Evolutionary conservation across 139 green algal species (phyloP).

Genomic region (Chlamydomonas schloesseri): DNA sequence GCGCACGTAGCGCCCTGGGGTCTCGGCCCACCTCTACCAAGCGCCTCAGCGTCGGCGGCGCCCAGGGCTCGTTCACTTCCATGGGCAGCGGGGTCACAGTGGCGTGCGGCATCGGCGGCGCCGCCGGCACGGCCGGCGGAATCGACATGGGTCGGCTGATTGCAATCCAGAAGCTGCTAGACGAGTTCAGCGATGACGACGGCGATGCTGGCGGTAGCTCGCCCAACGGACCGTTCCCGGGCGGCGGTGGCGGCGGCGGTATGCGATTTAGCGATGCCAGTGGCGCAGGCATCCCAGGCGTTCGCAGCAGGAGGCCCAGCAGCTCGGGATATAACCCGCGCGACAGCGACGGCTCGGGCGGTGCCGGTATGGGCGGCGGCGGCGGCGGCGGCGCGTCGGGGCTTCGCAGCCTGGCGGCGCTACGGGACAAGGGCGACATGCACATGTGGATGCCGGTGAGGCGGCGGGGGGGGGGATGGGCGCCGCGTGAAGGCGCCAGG

Average conservation of each 20-base stretch:
- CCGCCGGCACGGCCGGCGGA: background rate
- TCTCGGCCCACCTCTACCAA: too few relatives aligned
- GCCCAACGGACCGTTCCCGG: background rate
- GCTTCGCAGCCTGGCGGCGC: constrained; percentile 1
- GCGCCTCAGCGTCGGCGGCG: too few relatives aligned
- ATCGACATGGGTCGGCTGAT: constrained; percentile 10
- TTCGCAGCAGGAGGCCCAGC: too few relatives aligned
- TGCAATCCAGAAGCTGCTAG: constrained; percentile 20
- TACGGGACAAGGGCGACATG: constrained; percentile 16
- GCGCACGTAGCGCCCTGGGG: too few relatives aligned
- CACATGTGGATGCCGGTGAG: constrained; percentile 32
- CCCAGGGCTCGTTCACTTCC: background rate
- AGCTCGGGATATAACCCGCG: too few relatives aligned
- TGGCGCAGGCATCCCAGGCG: background rate
- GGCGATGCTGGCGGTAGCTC: too few relatives aligned
- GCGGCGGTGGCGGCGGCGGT: background rate
- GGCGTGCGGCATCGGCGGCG: background rate
- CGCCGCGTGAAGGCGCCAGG: too few relatives aligned
- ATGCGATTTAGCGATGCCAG: too few relatives aligned
- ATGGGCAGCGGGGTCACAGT: background rate
- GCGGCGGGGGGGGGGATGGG: too few relatives aligned
- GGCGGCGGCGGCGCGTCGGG: background rate
- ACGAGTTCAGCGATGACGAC: constrained; percentile 13
- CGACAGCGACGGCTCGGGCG: too few relatives aligned
- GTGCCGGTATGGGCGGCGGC: too few relatives aligned